These are phyloP conservation scores for Pholiota conissans DNA, from an alignment of 768 basidiomycete genomes.

Conservation along the genomic window DNA sequence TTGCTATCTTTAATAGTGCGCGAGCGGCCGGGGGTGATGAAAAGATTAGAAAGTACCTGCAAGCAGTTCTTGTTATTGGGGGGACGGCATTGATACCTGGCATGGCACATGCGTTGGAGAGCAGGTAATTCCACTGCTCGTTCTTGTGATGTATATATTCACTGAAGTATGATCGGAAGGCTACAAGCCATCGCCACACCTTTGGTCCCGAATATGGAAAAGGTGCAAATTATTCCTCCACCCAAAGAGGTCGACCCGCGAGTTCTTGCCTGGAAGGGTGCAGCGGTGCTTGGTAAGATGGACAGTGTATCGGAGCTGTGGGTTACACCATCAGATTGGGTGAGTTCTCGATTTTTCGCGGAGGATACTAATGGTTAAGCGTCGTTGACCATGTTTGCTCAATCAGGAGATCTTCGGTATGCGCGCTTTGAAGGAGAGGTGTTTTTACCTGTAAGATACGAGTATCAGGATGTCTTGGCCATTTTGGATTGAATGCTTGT, in stretches of 20 bases:
- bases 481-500: background rate
- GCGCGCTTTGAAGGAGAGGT: slow-evolving; percentile 79
- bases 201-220: slow-evolving; percentile 80
- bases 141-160: background rate
- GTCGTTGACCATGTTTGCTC: slow-evolving; percentile 6
- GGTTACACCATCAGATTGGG: slow-evolving; percentile 88
- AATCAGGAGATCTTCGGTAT: slow-evolving; percentile 75
- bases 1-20: slow-evolving; percentile 90
- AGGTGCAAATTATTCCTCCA: slow-evolving; percentile 90
- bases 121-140: slow-evolving; percentile 54
- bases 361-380: background rate
- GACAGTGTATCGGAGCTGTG: slow-evolving; percentile 89
- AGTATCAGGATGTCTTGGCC: background rate
- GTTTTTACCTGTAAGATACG: slow-evolving; percentile 68
- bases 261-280: slow-evolving; percentile 94
- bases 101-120: slow-evolving; percentile 83
- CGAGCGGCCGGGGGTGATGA: slow-evolving; percentile 88
- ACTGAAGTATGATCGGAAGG: slow-evolving; percentile 32
- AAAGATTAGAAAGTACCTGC: slow-evolving; percentile 85
- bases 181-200: slow-evolving; percentile 84
- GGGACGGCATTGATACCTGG: slow-evolving; percentile 81
- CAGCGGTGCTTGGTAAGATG: slow-evolving; percentile 87
- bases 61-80: slow-evolving; percentile 85
- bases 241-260: slow-evolving; percentile 92
- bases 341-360: slow-evolving; percentile 24